Evolutionary conservation across 108 stramenopile genomes (phyloP), one percentile per base, ranked within the genome.

Genomic region (Nannochloropsis oceanica): DNA sequence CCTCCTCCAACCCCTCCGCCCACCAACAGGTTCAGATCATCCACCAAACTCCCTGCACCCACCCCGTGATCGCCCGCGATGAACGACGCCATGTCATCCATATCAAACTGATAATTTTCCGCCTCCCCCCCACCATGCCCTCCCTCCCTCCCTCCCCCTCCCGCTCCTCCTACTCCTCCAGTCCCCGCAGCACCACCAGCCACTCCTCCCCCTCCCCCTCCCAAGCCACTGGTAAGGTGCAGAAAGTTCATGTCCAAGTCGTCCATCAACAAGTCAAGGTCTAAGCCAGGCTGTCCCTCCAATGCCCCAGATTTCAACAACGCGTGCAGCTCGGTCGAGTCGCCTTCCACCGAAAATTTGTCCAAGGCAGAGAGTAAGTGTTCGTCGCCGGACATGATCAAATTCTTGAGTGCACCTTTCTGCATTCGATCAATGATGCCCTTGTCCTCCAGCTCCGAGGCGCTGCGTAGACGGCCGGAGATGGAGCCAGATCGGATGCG

Each of bases 401-500:
- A 82, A 25, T 92, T 91, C 82, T 92, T 92, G 44, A 92, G 88
- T 14, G 90, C 81, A 20, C 91, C 91, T 83, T 92, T 91, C 82
- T 91, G 87, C 34, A 81, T 88, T 88, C 90, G 91, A 88, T 91
- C 91, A 42, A 92, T 90, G 13, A 90, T n/a, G 46, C 90, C 91
- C 81, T 86, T 46, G 82, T 92, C 91, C 43, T 90, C 90, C 83
- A 92, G 85, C 25, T 91, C 91, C 34, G 91, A 91, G 14, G 91
- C 91, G 24, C 85, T 27, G 25, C 80, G 81, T 20, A 85, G 34
- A 42, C 85, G 27, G 85, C 80, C 80, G 80, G 85, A 73, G 0
- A 73, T 73, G 59, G 22, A n/a, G 59, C 59, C 59, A 0, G 59
- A 73, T 18, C 59, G 59, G 59, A 73, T 73, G 59, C 59, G 59